A percentile compares a stretch with the other conserved stretches of the same genome.
Conservation (phyloP, 257 asterid genomes). For the Cynanchum wilfordii region DNA sequence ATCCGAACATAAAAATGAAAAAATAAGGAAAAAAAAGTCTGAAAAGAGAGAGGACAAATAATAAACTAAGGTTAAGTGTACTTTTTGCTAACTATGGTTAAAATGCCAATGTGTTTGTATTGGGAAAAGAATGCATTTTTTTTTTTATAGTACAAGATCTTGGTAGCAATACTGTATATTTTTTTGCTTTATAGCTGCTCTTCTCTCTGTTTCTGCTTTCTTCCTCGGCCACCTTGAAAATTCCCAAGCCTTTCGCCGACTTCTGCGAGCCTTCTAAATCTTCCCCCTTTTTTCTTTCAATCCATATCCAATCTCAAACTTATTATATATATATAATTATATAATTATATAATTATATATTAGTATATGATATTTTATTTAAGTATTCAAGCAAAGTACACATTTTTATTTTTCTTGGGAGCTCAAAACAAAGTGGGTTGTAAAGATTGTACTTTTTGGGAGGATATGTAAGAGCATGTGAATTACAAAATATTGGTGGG, state of each 20-base stretch:
- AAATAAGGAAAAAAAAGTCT: too few relatives aligned
- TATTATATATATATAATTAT: too few relatives aligned
- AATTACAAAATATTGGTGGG: slow-evolving; percentile 37
- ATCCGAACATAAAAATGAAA: too few relatives aligned
- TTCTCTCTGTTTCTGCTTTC: slow-evolving; percentile 3
- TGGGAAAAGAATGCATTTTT: not conserved
- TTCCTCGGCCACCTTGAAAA: slow-evolving; percentile 28
- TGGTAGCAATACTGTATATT: not conserved
- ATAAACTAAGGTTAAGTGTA: slow-evolving; percentile 9
- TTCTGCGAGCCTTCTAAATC: slow-evolving; percentile 21
- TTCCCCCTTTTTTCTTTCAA: slow-evolving; percentile 1
- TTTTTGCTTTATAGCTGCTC: not conserved
- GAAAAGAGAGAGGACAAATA: not conserved
- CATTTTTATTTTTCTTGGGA: slow-evolving; percentile 36
- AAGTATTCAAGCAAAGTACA: slow-evolving; percentile 23
- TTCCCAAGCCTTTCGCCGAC: slow-evolving; percentile 41
- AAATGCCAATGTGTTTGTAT: not conserved
- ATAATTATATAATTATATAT: not conserved
- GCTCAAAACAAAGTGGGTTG: slow-evolving; percentile 46
- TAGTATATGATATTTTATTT: not conserved
- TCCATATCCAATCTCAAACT: not conserved
- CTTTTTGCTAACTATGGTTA: slow-evolving; percentile 17
- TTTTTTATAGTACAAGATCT: not conserved
- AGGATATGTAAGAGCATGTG: slow-evolving; percentile 44
- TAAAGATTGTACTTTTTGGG: slow-evolving; percentile 30